These are phyloP conservation scores for Wickerhamomyces sp. DNA, from an alignment of 1,139 yeast species.

Conservation along the genomic window DNA sequence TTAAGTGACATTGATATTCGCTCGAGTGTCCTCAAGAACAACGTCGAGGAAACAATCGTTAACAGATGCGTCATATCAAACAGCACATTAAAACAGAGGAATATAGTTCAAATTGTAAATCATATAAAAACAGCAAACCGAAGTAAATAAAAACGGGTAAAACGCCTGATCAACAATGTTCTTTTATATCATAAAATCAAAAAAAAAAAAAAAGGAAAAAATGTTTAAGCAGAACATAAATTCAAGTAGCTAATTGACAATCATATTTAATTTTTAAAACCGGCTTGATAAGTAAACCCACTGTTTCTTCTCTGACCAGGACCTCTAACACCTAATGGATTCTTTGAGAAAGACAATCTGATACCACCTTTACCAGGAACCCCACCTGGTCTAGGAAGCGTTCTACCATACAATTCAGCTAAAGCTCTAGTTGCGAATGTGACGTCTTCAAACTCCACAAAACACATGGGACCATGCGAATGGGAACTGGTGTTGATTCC, in stretches of 20 bases:
- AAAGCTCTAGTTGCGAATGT: constrained; percentile 89
- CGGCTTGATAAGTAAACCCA: constrained; percentile 19
- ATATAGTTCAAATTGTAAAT: no score
- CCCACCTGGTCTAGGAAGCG: constrained; percentile 61
- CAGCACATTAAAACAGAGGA: no score
- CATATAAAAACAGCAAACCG: no score
- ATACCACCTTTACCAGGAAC: constrained; percentile 82
- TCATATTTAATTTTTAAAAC: constrained; percentile 17
- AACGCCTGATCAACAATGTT: no score
- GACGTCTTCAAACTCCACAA: constrained; percentile 96
- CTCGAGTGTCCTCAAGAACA: no score
- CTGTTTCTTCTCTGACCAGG: constrained; percentile 27
- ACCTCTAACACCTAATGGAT: constrained; percentile 94
- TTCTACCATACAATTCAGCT: constrained; percentile 88
- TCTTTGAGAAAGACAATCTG: constrained; percentile 86
- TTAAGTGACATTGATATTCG: no score
- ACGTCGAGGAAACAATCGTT: no score
- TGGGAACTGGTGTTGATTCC: constrained; percentile 42
- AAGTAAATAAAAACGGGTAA: no score
- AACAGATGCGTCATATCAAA: no score
- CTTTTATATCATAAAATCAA: no score
- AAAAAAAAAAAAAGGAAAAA: neutral
- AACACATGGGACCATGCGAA: constrained; percentile 96
- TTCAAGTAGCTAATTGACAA: no score
- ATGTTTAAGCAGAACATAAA: neutral